Evolutionary conservation across 164 flowering plant genomes (phyloP).

Genomic region (Hamamelis virginiana): DNA sequence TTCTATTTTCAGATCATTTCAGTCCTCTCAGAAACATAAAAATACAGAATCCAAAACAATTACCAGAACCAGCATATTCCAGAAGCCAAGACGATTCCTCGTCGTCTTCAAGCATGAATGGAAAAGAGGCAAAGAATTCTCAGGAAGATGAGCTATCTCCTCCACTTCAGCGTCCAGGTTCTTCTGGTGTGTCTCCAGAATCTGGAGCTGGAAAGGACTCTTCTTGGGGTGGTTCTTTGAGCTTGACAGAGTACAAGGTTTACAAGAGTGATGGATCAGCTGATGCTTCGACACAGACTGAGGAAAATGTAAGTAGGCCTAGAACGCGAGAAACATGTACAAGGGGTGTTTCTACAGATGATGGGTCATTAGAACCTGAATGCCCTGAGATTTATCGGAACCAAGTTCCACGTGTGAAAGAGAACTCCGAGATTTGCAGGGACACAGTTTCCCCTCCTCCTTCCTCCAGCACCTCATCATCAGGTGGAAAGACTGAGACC

Average conservation of each 20-base stretch:
- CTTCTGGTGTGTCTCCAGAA: slow-evolving; percentile 59
- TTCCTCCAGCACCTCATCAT: slow-evolving; percentile 70
- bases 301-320: slow-evolving; percentile 37
- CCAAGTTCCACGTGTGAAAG: slow-evolving; percentile 31
- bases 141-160: slow-evolving; percentile 71
- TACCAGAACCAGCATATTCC: slow-evolving; percentile 54
- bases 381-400: slow-evolving; percentile 23
- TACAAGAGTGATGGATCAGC: slow-evolving; percentile 55
- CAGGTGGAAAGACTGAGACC: slow-evolving; percentile 77
- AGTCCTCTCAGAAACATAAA: slow-evolving; percentile 35
- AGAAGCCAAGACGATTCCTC: slow-evolving; percentile 74
- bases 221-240: slow-evolving; percentile 46
- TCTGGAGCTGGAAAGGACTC: slow-evolving; percentile 46
- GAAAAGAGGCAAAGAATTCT: slow-evolving; percentile 47
- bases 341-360: slow-evolving; percentile 88
- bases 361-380: slow-evolving; percentile 44
- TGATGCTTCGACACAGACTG: slow-evolving; percentile 92
- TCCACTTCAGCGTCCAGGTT: slow-evolving; percentile 43
- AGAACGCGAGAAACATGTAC: slow-evolving; percentile 61
- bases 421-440: slow-evolving; percentile 36
- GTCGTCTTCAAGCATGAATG: slow-evolving; percentile 65
- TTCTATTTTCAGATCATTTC: slow-evolving; percentile 41
- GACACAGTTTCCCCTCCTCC: slow-evolving; percentile 61
- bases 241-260: slow-evolving; percentile 70
- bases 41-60: slow-evolving; percentile 47